Conservation (phyloP, 2,329 filamentous ascomycete genomes). For the Diaporthe batatas region DNA sequence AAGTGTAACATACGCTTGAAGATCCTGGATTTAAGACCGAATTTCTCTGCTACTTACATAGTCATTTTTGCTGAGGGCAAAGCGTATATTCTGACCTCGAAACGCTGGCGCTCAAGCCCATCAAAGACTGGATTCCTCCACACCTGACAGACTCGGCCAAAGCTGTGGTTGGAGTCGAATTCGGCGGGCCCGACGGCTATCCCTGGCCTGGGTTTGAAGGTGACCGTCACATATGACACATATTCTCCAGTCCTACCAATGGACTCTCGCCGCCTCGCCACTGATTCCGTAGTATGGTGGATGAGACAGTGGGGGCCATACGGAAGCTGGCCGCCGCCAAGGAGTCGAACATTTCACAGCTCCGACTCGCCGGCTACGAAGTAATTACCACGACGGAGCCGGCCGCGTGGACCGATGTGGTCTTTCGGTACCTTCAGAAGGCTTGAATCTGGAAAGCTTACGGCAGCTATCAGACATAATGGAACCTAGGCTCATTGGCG, state of each 20-base stretch:
- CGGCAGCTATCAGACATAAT: conserved; percentile 40
- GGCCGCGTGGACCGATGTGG: conserved; percentile 40
- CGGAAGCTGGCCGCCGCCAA: not conserved
- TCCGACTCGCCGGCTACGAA: conserved; percentile 1
- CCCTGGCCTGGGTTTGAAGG: conserved; percentile 42
- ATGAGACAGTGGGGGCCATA: not conserved
- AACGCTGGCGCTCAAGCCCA: conserved; percentile 66
- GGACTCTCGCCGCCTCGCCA: conserved; percentile 52
- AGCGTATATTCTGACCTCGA: conserved; percentile 71
- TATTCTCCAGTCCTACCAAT: conserved; percentile 52
- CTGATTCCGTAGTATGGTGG: conserved; percentile 44
- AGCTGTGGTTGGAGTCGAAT: conserved; percentile 51
- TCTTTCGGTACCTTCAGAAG: conserved; percentile 29
- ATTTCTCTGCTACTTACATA: conserved; percentile 49
- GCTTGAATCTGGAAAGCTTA: conserved; percentile 33
- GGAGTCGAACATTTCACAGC: not conserved
- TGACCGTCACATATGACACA: conserved; percentile 46
- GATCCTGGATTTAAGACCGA: conserved; percentile 51
- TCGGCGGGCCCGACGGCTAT: conserved; percentile 48
- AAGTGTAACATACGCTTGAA: conserved; percentile 45
- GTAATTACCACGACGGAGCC: conserved; percentile 41
- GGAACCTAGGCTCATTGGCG: conserved; percentile 43
- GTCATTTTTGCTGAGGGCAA: conserved; percentile 51
- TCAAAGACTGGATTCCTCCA: conserved; percentile 53
- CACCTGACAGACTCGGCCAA: conserved; percentile 42